Base-by-base conservation (phyloP, 116 monocot species). In the Zostera marina region DNA sequence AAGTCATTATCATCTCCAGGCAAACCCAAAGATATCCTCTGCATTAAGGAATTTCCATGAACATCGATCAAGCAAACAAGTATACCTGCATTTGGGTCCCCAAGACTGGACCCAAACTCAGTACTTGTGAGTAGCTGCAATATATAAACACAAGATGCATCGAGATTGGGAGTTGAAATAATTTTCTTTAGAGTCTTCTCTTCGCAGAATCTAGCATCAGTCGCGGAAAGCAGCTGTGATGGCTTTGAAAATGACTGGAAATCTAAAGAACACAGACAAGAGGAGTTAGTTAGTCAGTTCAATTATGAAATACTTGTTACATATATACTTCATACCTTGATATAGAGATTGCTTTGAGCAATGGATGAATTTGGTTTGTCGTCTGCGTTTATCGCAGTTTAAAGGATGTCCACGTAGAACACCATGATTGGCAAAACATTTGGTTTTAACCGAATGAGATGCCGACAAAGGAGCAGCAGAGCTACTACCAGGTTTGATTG, bases 41-140 rank as follows among this genome's bases (percentile, higher is more conserved):
- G 81, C 52, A 93, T 58, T 52, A 93, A 58, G 52, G 87, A 76
- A 39, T 75, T 66, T 43, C 84, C 84, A 53, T 76, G 59, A 2
- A 13, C 52, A 72, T 81, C 77, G 39, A 93, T 81, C 48, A 93
- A 58, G 65, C 81, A 74, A 13, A 93, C 41, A 57, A 93, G 43
- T 49, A 93, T 76, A 3, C 74, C 81, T 54, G 81, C 73, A 75
- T 93, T 81, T 47, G 63, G 21, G 51, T 84, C 75, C 8, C 57
- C 63, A 65, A 87, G 68, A 63, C 60, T 47, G 59, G 92, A 93
- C 1, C 81, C 84, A 68, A 81, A 83, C 51, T 87, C 87, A 52
- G 58, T 84, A 68, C 88, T 87, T 44, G 92, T 93, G 43, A 22
- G 20, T 52, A 93, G 66, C 63, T 93, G 84, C 22, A 84, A 7